A percentile compares a stretch with the other conserved stretches of the same genome.
Evolutionary conservation across 345 rosid species (phyloP).

Genomic region (Capsella bursapastoris): DNA sequence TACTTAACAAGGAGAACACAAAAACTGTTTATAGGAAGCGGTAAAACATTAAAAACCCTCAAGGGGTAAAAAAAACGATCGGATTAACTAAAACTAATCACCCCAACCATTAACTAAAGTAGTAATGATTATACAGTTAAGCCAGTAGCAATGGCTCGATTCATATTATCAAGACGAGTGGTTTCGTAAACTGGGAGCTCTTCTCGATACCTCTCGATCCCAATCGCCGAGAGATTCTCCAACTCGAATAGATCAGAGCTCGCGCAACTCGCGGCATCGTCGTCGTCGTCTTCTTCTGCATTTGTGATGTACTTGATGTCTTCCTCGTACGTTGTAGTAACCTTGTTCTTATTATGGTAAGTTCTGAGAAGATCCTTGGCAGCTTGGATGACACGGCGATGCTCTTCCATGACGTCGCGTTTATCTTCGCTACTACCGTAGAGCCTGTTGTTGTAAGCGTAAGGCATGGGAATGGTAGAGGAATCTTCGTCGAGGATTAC

Average conservation of each 20-base stretch:
- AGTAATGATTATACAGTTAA: slow-evolving; percentile 56
- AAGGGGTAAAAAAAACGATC: slow-evolving; percentile 32
- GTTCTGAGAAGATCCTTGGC: slow-evolving; percentile 69
- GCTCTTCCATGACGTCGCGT: slow-evolving; percentile 50
- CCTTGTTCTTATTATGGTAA: slow-evolving; percentile 56
- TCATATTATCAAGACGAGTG: slow-evolving; percentile 64
- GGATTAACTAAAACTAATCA: slow-evolving; percentile 46
- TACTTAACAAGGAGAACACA: slow-evolving; percentile 1
- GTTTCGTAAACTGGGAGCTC: slow-evolving; percentile 97
- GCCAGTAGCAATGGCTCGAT: slow-evolving; percentile 79
- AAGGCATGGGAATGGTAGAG: slow-evolving; percentile 42
- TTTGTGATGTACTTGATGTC: slow-evolving; percentile 14
- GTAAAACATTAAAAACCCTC: slow-evolving; percentile 25
- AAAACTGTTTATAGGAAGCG: slow-evolving; percentile 20
- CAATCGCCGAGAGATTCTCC: slow-evolving; percentile 82
- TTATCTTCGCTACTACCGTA: slow-evolving; percentile 21
- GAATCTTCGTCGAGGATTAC: slow-evolving; percentile 79
- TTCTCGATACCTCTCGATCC: slow-evolving; percentile 71
- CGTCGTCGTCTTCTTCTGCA: slow-evolving; percentile 46
- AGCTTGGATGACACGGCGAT: slow-evolving; percentile 65
- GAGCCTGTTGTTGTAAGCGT: slow-evolving; percentile 53
- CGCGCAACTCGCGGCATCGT: slow-evolving; percentile 73
- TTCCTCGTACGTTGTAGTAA: slow-evolving; percentile 49
- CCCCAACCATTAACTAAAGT: slow-evolving; percentile 55
- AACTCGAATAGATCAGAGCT: slow-evolving; percentile 95